Evolutionary conservation across 2,329 filamentous ascomycete species (phyloP), one percentile per base, ranked within the genome.

Genomic region (Alternaria sp.): DNA sequence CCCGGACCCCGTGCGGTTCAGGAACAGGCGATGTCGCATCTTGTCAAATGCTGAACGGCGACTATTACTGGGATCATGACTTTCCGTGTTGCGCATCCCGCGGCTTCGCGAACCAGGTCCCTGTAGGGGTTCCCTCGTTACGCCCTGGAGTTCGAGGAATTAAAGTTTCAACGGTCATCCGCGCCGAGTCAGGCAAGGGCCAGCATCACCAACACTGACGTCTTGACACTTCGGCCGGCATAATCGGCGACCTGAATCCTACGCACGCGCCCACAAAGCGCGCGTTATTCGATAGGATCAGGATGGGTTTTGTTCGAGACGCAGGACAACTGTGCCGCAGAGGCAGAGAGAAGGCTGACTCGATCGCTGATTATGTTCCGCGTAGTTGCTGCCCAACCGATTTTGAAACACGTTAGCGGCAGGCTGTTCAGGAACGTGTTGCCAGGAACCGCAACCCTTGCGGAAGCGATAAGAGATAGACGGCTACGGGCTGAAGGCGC

Each of bases 251-350:
- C 40, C 36, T 43, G 19, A 46, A 54, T 51, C 30, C 62, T 65
- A 69, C 62, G 61, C 62, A 70, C 62, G 71, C 68, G 71, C 70
- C 63, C 36, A 62, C 55, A 61, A 67, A 43, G 70, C 60, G 70
- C 67, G 68, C 68, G 54, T 67, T 65, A 69, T 63, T 59, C 61
- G 66, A 73, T 67, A 65, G 58, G 62, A 50, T 53, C 32, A 64
- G 52, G 56, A 61, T 36, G 54, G 53, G 30, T 58, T 52, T 50
- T 50, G 40, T 50, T 64, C 52, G 40, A 62, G 56, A 60, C 50
- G 52, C 54, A 58, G 30, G 60, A 44, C 15, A 45, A 50, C 65
- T 64, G 65, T 58, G 63, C 61, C 65, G 67, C 61, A 61, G 8
- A 52, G 30, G 49, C 32, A 52, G 49, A 61, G 17, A 50, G 53